Percentiles rank a stretch among this genome's conserved stretches.
These are phyloP conservation scores for Aphanocladium album DNA, from an alignment of 2,329 filamentous ascomycete genomes.

Conservation along the genomic window DNA sequence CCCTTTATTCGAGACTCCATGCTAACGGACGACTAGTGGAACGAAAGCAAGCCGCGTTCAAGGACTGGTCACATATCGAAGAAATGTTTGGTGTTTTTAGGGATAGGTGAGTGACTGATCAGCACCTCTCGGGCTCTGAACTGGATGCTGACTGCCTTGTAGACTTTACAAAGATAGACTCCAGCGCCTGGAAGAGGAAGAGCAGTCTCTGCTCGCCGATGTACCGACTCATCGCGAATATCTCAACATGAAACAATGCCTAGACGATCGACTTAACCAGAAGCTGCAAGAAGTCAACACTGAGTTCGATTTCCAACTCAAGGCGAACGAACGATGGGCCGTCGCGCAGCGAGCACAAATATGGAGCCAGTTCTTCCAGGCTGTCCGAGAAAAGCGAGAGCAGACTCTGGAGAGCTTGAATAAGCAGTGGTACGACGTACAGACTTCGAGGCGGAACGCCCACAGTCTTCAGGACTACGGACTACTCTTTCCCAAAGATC, in stretches of 20 bases:
- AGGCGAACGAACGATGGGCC: conserved; percentile 67
- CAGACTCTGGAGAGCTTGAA: conserved; percentile 74
- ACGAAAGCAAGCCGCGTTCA: conserved; percentile 73
- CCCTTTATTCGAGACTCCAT: conserved; percentile 7
- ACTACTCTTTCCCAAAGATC: conserved; percentile 72
- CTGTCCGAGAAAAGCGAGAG: conserved; percentile 77
- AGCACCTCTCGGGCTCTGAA: neutral
- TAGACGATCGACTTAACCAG: conserved; percentile 76
- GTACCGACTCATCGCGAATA: conserved; percentile 84
- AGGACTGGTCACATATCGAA: conserved; percentile 75
- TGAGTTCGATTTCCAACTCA: conserved; percentile 67
- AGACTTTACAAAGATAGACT: conserved; percentile 88
- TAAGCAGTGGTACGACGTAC: conserved; percentile 87
- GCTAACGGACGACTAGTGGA: conserved; percentile 50
- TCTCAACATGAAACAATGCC: conserved; percentile 80
- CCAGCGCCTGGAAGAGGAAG: conserved; percentile 69
- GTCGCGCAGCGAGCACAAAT: conserved; percentile 80
- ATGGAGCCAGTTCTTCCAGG: conserved; percentile 87
- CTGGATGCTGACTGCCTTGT: conserved; percentile 22
- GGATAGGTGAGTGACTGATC: conserved; percentile 57
- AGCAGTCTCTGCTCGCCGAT: conserved; percentile 54
- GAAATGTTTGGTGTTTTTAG: conserved; percentile 83
- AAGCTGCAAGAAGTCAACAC: conserved; percentile 72
- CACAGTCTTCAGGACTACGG: conserved; percentile 77
- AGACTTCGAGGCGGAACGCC: conserved; percentile 78